Evolutionary conservation across 345 rosid genomes (phyloP).

Genomic region (Populus euphratica): DNA sequence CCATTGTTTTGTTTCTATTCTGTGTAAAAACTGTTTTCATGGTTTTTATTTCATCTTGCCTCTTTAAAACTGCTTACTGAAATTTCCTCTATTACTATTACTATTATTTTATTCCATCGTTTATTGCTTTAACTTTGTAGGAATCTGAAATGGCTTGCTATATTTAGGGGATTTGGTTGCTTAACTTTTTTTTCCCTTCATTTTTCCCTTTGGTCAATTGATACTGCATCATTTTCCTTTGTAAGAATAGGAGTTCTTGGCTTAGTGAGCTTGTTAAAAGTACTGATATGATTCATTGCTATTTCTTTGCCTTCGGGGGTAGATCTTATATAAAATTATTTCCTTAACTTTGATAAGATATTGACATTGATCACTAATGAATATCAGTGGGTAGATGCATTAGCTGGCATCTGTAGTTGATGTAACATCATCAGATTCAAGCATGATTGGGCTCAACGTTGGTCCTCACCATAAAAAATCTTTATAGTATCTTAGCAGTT

Average conservation of each 20-base stretch:
- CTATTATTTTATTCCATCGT: not conserved
- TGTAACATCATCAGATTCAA: not conserved
- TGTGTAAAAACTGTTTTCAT: conserved; percentile 9
- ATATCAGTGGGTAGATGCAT: not conserved
- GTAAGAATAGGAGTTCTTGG: no score
- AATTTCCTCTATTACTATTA: not conserved
- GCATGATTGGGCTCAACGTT: no score
- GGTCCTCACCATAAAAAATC: not conserved
- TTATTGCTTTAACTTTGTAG: not conserved
- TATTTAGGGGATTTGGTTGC: no score
- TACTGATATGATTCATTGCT: not conserved
- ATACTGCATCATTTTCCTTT: no score
- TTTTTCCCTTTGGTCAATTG: no score
- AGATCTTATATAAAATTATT: not conserved
- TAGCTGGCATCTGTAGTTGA: not conserved
- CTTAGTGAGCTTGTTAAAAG: not conserved
- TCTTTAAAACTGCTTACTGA: conserved; percentile 4
- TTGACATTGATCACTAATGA: no score
- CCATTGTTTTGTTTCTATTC: not conserved
- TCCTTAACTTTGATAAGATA: not conserved
- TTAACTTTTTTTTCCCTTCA: no score
- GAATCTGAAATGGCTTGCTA: no score
- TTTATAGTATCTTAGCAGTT: not conserved
- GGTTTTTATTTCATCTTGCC: not conserved
- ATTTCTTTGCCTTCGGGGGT: not conserved